Evolutionary conservation across 2,329 filamentous ascomycete species (phyloP).

Genomic region (Dactylellina haptotyla): DNA sequence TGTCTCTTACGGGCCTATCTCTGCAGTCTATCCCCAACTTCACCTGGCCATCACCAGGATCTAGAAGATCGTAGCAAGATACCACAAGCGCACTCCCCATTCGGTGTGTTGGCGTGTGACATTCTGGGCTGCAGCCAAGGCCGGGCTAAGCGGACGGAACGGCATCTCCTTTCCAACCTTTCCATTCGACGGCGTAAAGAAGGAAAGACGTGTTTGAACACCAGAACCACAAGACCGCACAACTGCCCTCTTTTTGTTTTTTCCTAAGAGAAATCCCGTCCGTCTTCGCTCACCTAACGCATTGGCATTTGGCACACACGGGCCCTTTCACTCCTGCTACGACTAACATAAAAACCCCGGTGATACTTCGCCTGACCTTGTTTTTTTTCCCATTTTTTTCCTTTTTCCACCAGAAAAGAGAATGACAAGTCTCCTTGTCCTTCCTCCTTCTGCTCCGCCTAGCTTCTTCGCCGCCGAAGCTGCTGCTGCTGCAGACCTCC

Average conservation of each 20-base stretch:
- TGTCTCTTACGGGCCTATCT: too few relatives aligned
- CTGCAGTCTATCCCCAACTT: not conserved
- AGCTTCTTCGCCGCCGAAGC: conserved; percentile 21
- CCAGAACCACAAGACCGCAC: too few relatives aligned
- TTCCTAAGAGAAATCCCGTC: not conserved
- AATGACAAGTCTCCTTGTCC: conserved; percentile 40
- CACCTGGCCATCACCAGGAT: not conserved
- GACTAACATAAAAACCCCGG: conserved; percentile 25
- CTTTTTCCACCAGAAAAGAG: conserved; percentile 1
- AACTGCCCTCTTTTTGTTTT: not conserved
- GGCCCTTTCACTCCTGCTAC: too few relatives aligned
- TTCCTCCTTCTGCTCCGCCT: conserved; percentile 26
- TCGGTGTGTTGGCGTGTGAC: conserved; percentile 28
- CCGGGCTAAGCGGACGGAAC: conserved; percentile 36
- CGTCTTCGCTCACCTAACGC: too few relatives aligned
- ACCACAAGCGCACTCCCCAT: too few relatives aligned
- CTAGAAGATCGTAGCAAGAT: too few relatives aligned
- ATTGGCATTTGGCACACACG: conserved; percentile 30
- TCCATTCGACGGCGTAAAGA: conserved; percentile 39
- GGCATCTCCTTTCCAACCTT: conserved; percentile 50
- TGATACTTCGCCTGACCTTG: not conserved
- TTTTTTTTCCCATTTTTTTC: conserved; percentile 20
- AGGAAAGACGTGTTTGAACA: not conserved
- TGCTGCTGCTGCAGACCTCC: too few relatives aligned
- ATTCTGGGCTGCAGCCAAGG: conserved; percentile 36